phyloP scores from a whole-genome alignment of 441 rosid species.

The Croton laevigatus region DNA sequence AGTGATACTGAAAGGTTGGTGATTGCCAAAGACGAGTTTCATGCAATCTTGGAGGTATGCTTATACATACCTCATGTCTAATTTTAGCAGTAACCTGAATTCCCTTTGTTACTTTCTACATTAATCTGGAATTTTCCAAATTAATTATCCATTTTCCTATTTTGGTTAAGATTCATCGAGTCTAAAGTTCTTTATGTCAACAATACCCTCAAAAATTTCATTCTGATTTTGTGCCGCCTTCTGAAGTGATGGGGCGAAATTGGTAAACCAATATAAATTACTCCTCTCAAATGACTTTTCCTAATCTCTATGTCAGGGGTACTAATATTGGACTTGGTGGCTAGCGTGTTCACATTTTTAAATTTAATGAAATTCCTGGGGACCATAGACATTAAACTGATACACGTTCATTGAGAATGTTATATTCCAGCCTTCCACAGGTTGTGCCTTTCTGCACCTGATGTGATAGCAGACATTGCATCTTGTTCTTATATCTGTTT shows the following conservation, averaged over 20 bases:
- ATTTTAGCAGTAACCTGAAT: background rate
- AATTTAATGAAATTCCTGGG: constrained; percentile 1
- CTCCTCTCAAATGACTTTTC: too few species aligned
- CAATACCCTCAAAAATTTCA: too few species aligned
- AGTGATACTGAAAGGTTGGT: constrained; percentile 87
- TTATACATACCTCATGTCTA: constrained; percentile 7
- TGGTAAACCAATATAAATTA: too few species aligned
- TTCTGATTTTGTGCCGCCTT: too few species aligned
- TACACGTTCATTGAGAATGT: background rate
- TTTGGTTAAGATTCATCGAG: too few species aligned
- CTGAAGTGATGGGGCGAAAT: too few species aligned
- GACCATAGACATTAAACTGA: background rate
- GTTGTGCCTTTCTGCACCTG: background rate
- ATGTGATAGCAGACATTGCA: background rate
- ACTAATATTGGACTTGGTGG: background rate
- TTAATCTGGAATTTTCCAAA: too few species aligned
- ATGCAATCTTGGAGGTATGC: constrained; percentile 84
- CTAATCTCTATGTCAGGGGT: too few species aligned
- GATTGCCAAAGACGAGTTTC: constrained; percentile 91
- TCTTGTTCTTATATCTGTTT: background rate
- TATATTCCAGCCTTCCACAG: background rate
- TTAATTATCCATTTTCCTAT: too few species aligned
- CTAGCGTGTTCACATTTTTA: background rate
- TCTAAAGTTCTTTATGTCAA: too few species aligned
- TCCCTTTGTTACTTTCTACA: too few species aligned